Evolutionary conservation across 1,139 yeast genomes (phyloP), one percentile per base, ranked within the genome.

Genomic region (Sugiyamaella neomexicana): DNA sequence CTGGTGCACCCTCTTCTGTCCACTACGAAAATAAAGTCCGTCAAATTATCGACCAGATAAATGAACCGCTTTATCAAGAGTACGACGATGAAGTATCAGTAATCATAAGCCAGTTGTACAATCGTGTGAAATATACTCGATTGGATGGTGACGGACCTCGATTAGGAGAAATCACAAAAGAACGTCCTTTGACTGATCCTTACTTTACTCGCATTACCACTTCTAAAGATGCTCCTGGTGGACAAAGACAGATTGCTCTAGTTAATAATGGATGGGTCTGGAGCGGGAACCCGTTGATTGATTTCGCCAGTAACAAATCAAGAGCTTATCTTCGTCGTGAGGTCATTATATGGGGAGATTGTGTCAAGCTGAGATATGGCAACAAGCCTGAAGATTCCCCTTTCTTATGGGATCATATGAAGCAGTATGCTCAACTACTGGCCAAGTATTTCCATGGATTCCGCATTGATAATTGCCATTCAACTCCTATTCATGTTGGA

Each of bases 181-280:
- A 78, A 13, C 62, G 65, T 7, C 97, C 97, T 0, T 74, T 93
- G 49, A 81, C 88, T 2, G 98, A 93, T 68, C 83, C 90, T 2
- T 93, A 91, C 69, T 93, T 93, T 69, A 89, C 98, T 1, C 76
- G 90, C 56, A 82, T 91, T 62, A 70, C 65, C 2, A 65, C 65
- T 44, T 20, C 17, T 13, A 23, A 20, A 25, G 48, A 43, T 25
- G 77, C 73, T 9, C 65, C 69, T 0, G 74, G 78, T 46, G 91
- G 89, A 2, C 54, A 57, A 16, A 39, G 47, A 36, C 13, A 38
- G 6, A 62, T 69, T 42, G 89, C 91, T 1, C 74, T 93, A 58
- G 98, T 97, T 5, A 93, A 93, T 67, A 93, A 93, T 66, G 99
- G 99, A 44, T 93, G 98, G 98, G 90, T 93, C 55, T 93, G 99